These are phyloP conservation scores for Vitis vinifera DNA, from an alignment of 164 flowering plant genomes.

Conservation along the genomic window DNA sequence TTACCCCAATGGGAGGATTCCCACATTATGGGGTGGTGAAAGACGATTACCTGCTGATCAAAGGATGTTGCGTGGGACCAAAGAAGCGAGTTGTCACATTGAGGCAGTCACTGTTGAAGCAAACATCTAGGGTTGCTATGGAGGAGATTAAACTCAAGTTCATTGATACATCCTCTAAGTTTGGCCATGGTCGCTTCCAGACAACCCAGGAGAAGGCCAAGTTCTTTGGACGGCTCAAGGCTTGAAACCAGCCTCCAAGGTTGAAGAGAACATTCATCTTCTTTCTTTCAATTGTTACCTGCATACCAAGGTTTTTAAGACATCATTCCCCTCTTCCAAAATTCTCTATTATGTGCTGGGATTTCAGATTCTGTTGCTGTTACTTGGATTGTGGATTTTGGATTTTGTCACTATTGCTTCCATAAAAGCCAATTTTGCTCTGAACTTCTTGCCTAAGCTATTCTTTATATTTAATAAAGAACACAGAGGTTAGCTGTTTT, in stretches of 20 bases:
- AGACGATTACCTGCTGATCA: constrained; percentile 64
- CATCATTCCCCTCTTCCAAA: too few species aligned
- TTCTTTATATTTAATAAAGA: too few species aligned
- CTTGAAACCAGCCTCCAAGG: constrained; percentile 18
- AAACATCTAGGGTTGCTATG: constrained; percentile 68
- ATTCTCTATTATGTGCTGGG: too few species aligned
- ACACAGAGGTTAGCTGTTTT: too few species aligned
- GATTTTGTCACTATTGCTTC: too few species aligned
- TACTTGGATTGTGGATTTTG: too few species aligned
- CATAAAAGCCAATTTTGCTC: too few species aligned
- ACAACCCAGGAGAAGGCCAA: constrained; percentile 64
- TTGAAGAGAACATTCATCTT: too few species aligned
- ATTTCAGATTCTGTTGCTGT: too few species aligned
- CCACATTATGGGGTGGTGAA: constrained; percentile 74
- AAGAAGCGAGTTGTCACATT: constrained; percentile 76
- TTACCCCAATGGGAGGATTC: constrained; percentile 82
- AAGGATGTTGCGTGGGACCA: constrained; percentile 83
- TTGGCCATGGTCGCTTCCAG: constrained; percentile 80
- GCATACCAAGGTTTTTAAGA: too few species aligned
- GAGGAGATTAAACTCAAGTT: constrained; percentile 81
- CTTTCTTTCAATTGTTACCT: too few species aligned
- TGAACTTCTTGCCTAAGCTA: too few species aligned
- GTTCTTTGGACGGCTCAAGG: constrained; percentile 64
- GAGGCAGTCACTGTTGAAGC: constrained; percentile 66
- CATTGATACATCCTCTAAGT: constrained; percentile 75